Evolutionary conservation across 2,329 filamentous ascomycete species (phyloP), one percentile per base, ranked within the genome.

Genomic region (Fusarium keratoplasticum): DNA sequence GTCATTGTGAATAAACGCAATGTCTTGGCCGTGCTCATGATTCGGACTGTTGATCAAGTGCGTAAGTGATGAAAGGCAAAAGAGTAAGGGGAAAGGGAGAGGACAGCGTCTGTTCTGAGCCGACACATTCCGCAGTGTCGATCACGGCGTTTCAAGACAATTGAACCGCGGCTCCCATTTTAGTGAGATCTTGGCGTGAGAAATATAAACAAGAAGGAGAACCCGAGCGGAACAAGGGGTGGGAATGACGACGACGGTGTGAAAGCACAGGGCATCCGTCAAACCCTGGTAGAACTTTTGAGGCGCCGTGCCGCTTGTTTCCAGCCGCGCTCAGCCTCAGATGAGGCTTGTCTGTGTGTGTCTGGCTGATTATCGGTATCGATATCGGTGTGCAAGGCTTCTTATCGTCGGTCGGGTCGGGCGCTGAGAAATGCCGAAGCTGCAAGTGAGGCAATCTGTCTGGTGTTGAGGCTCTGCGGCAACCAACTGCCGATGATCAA

Each of bases 391-490:
- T 25, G 20, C 31, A 55, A 42, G 61, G 38, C 20, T 13, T 72
- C 72, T 74, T 72, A 74, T 74, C 72, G 29, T 25, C 64, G 6
- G 61, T 52, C 60, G 57, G 52, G 11, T 27, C 40, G 50, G 35
- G 66, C 47, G 35, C 70, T 60, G 47, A 44, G 35, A 52, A 18
- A 35, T 63, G 69, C 50, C 33, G 72, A 57, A 73, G 70, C 66
- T 40, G 35, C 18, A 29, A 59, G 42, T 55, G 22, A 54, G 22
- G 20, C 40, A n/a, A 59, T 33, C 55, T 38, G 33, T 50, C 20
- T 70, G 66, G 69, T 40, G 65, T 75, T 74, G 72, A 75, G 72
- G 72, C 72, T 74, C 72, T 73, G 69, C 70, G 65, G 65, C 57
- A 70, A 10, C 22, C 68, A 74, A 73, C 33, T 74, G 31, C 72